Base-by-base conservation (phyloP, 345 rosid species). In the Alliaria petiolata region DNA sequence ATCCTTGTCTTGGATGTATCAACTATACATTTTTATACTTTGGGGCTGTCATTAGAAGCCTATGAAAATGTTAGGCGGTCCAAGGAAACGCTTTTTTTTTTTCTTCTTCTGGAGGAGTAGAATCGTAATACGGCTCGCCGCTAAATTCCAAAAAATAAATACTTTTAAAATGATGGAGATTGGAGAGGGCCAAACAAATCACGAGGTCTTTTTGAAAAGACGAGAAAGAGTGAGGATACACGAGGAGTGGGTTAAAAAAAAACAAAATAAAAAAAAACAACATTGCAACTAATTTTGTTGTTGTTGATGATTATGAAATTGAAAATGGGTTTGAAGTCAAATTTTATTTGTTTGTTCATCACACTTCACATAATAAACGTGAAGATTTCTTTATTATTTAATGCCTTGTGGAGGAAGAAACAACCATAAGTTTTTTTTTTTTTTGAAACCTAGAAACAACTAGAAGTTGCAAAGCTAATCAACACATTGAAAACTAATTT, bases 381-480 rank as follows among this genome's bases (percentile, higher is more conserved):
- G 5, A 25, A 5, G 30, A 28, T 5, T 56, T 11, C 0, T 6
- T 19, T 26, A 6, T 26, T 6, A 17, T 14, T 0, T 33, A 11
- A 1, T 33, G 68, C 54, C 62, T 34, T 51, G 62, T 31, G 0
- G 35, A 62, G 17, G 26, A 71, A 71, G 62, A 42, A 71, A 62
- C 55, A 61, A 51, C 44, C 3, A 51, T n/a, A n/a, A n/a, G n/a
- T n/a, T n/a, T n/a, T n/a, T n/a, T n/a, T n/a, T n/a, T n/a, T n/a
- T n/a, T n/a, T n/a, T n/a, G n/a, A n/a, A n/a, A n/a, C n/a, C n/a
- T n/a, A n/a, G n/a, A 40, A 71, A 62, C 54, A 61, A 50, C 44
- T 1, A 50, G n/a, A 15, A 34, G 3, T 57, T 15, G 13, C 45
- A 56, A 57, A 69, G 11, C 14, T 4, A 45, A 7, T 46, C 39